Evolutionary conservation across 1,284 basidiomycete species (phyloP), one percentile per base, ranked within the genome.

Genomic region (Fomitopsis schrenkii): DNA sequence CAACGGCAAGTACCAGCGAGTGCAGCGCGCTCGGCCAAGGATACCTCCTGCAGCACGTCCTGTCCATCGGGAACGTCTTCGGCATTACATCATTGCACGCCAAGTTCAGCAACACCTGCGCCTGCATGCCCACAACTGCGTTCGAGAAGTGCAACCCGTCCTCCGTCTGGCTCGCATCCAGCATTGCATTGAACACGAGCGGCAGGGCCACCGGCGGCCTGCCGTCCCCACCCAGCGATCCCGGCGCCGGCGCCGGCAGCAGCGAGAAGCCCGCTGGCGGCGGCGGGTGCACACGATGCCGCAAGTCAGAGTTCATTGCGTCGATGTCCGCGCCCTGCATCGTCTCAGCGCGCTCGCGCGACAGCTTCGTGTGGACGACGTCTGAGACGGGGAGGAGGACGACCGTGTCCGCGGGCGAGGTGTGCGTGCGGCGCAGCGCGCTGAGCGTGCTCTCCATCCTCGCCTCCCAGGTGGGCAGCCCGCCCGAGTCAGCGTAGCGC

Each of bases 111-210:
- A 97, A 75, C 52, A 96, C 78, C 66, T 87, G 88, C 7, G 91
- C 90, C 73, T 96, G 93, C 59, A 83, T 79, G 66, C 80, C 81
- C 64, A 90, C 79, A 45, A 94, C 72, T 36, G 79, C 70, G 60
- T 86, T 80, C 0, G 84, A 85, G 69, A 89, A 96, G 73, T 96
- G 94, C 14, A 97, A 77, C 1, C 94, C 94, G 67, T 97, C 94
- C 53, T 83, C 77, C 5, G 94, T 95, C 70, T 91, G 82, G 1
- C 82, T 83, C 33, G 85, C 79, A 63, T 89, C 83, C 36, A 94
- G 76, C 81, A 95, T 86, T 44, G 81, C 71, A 72, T 95, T 95
- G 76, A 95, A 91, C 2, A 88, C 90, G 40, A 83, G 77, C 15
- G 92, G 90, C 28, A 94, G 76, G 26, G 83, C 79, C 41, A 91